Base-by-base conservation (phyloP, 345 rosid genomes). In the Eucalyptus marginata region DNA sequence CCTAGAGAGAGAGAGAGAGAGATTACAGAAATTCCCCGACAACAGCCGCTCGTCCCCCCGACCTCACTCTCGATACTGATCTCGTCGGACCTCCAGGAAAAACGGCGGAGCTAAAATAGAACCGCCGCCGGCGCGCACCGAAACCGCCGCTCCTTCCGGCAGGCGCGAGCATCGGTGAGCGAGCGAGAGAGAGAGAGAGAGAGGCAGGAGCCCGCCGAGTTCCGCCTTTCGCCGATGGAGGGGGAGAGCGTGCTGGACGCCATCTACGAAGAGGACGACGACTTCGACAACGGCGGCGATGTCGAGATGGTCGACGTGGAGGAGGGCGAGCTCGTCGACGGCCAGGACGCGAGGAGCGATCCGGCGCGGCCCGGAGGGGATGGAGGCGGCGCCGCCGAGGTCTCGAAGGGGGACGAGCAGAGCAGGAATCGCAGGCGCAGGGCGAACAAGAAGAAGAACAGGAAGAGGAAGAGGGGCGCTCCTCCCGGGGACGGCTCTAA, bases 291-390 rank as follows among this genome's bases (percentile, higher is more conserved):
- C 62, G 93, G 88, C 18, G 93, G 88, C 18, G 93, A 88, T 59
- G 91, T 81, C 40, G 96, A 87, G 84, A 97, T 97, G 99, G 91
- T 92, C 87, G 99, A 97, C 89, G 95, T 92, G 5, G 99, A 96
- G 91, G 99, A 97, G 91, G 99, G 99, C 51, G 98, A 96, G 93
- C 59, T 95, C 31, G 89, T 91, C 81, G 97, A 94, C n/a, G 14
- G 24, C 12, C 29, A 1, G 84, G 24, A 76, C 25, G 8, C 25
- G 15, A 3, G 24, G 29, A 40, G 13, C 90, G 93, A 89, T 80
- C 36, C 79, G 81, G 91, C 86, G 49, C 88, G 59, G 17, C 29
- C 62, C 79, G 54, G 86, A 20, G 89, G 58, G 25, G 87, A 87
- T 12, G 93, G 87, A 51, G 92, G 58, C 51, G 89, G 76, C 54